These are phyloP conservation scores for Hypomontagnella monticulosa DNA, from an alignment of 495 filamentous ascomycete species.

Conservation along the genomic window DNA sequence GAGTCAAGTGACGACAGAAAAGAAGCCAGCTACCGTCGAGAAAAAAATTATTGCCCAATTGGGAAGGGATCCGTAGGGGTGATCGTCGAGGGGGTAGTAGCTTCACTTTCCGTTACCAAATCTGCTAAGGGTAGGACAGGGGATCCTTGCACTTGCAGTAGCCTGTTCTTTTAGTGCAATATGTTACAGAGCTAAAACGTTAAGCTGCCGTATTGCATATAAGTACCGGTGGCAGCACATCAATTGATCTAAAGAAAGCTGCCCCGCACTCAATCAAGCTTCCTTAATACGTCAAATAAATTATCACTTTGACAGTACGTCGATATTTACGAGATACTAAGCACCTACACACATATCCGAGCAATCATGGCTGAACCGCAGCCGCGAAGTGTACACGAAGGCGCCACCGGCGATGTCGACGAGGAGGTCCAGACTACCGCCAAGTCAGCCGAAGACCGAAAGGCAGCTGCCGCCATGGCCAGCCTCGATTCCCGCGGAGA, in stretches of 20 bases:
- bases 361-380: conserved; percentile 67
- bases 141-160: background rate
- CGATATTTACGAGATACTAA: background rate
- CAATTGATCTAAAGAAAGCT: too few relatives aligned
- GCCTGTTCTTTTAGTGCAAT: background rate
- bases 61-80: conserved; percentile 6
- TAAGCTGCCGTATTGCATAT: conserved; percentile 5
- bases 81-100: background rate
- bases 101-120: background rate
- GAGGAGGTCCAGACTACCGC: conserved; percentile 70
- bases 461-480: conserved; percentile 85
- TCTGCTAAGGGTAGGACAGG: background rate
- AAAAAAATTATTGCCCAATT: conserved; percentile 19
- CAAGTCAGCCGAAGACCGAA: conserved; percentile 83
- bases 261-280: too few relatives aligned
- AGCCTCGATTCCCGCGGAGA: conserved; percentile 72
- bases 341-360: background rate
- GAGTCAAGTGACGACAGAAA: conserved; percentile 1
- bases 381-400: conserved; percentile 65
- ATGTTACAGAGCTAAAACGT: background rate
- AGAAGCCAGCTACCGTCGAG: background rate
- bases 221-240: too few relatives aligned
- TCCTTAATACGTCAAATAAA: too few relatives aligned
- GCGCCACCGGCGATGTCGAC: conserved; percentile 68
- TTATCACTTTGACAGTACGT: too few relatives aligned